These are phyloP conservation scores for Termitomyces sp. DNA, from an alignment of 768 basidiomycete species.

Conservation along the genomic window DNA sequence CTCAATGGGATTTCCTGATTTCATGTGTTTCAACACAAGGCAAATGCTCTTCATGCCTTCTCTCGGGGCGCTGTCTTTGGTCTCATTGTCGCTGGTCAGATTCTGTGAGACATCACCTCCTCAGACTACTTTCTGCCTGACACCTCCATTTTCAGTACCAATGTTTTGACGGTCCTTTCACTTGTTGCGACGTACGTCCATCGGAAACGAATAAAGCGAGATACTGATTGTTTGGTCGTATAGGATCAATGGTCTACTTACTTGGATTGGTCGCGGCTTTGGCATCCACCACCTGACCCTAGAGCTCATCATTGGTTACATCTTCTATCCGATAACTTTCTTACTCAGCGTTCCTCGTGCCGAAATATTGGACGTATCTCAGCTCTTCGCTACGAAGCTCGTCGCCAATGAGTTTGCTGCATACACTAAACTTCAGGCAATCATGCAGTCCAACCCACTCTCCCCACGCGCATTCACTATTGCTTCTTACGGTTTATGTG, in stretches of 20 bases:
- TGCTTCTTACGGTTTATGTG: slow-evolving; percentile 83
- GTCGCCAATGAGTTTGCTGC: slow-evolving; percentile 86
- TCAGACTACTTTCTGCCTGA: slow-evolving; percentile 6
- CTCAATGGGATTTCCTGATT: not conserved
- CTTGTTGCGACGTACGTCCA: slow-evolving; percentile 56
- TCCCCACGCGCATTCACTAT: slow-evolving; percentile 75
- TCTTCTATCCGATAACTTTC: slow-evolving; percentile 86
- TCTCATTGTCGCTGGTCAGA: slow-evolving; percentile 81
- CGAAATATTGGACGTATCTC: slow-evolving; percentile 80
- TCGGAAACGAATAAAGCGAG: not conserved
- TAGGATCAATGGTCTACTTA: slow-evolving; percentile 73
- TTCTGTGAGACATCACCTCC: slow-evolving; percentile 46
- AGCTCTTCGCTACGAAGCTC: slow-evolving; percentile 81
- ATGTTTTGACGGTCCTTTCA: slow-evolving; percentile 80
- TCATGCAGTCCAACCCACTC: slow-evolving; percentile 47
- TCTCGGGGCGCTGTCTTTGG: slow-evolving; percentile 82
- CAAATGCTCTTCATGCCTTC: slow-evolving; percentile 87
- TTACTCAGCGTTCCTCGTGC: slow-evolving; percentile 70
- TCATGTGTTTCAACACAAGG: slow-evolving; percentile 22
- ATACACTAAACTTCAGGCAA: slow-evolving; percentile 53
- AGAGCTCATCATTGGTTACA: slow-evolving; percentile 78
- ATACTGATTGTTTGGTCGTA: not conserved
- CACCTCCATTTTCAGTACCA: slow-evolving; percentile 40
- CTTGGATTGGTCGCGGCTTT: slow-evolving; percentile 85
- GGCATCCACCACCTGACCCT: slow-evolving; percentile 79